Evolutionary conservation across 2,329 filamentous ascomycete genomes (phyloP), one percentile per base, ranked within the genome.

Genomic region (Cladosporium austrohemisphaericum): DNA sequence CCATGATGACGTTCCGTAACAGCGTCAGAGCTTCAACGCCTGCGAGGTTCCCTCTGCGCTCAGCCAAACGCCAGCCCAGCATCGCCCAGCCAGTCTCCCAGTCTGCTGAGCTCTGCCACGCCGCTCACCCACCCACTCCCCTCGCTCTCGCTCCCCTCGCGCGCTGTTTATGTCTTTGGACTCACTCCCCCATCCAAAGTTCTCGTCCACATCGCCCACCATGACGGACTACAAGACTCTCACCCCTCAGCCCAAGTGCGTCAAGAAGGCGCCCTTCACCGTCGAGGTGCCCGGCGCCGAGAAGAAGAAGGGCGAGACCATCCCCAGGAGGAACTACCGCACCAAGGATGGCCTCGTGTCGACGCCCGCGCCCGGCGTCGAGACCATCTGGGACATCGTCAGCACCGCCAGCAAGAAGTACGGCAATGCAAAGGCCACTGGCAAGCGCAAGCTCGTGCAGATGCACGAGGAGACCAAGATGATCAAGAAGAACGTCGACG

Each of bases 401-500:
- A 79, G 79, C 63, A 79, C 83, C 60, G 83, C 84, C 59, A 84
- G 85, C 35, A 75, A 67, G 55, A 76, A 74, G 61, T 77, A 64
- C 53, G 74, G 74, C 59, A 76, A 76, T 54, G 74, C 74, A 58
- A 76, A 76, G 68, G 71, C 71, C 5, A 60, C 76, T 35, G 90
- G 86, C 58, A 78, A 77, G 61, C 83, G 90, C 55, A 84, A 80
- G 67, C 77, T 95, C 51, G 68, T 95, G 69, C 77, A 84, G 68
- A 81, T 84, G 38, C 89, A 95, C 70, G 80, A 80, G 61, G 90
- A 95, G 76, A 84, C 79, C 59, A 95, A 92, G 76, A 93, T 89
- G 78, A 75, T 95, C 59, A 86, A 90, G 77, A 95, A 94, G 79
- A 77, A 88, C 43, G 75, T 95, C 51, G 87, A 94, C 63, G 90